Evolutionary conservation across 2,329 filamentous ascomycete species (phyloP).

Genomic region (Aureobasidium sp.): DNA sequence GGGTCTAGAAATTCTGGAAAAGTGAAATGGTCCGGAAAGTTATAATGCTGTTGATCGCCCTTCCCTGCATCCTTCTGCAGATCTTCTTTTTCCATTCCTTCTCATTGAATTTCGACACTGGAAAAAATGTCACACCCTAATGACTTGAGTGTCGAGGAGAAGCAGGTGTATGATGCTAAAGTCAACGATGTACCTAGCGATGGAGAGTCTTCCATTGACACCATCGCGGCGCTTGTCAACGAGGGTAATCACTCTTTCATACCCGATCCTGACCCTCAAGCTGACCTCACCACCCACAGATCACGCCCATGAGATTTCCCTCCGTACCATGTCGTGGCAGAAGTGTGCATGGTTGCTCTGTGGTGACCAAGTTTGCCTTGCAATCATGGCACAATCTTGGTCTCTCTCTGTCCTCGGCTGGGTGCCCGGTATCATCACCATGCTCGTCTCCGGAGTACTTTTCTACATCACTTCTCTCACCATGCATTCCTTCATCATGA

Average conservation of each 20-base stretch:
- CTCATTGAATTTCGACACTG: neutral
- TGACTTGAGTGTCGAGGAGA: neutral
- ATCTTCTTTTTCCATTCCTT: neutral
- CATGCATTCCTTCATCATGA: conserved; percentile 46
- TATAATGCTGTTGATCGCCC: neutral
- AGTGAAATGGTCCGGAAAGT: neutral
- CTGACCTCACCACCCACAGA: conserved; percentile 20
- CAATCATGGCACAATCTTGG: conserved; percentile 45
- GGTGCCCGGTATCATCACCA: conserved; percentile 40
- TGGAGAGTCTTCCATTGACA: conserved; percentile 16
- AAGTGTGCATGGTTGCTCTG: conserved; percentile 40
- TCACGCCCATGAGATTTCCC: conserved; percentile 41
- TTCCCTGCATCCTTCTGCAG: neutral
- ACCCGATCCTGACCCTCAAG: too few species aligned
- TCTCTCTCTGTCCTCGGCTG: conserved; percentile 40
- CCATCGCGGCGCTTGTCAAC: conserved; percentile 18
- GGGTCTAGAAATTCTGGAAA: neutral
- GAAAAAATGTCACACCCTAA: neutral
- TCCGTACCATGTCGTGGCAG: conserved; percentile 46
- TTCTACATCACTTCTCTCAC: conserved; percentile 45
- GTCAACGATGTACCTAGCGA: conserved; percentile 13
- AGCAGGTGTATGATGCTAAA: conserved; percentile 12
- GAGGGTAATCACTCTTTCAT: conserved; percentile 21
- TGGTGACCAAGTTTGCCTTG: conserved; percentile 43
- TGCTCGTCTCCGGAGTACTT: conserved; percentile 35